A percentile compares a stretch with the other conserved stretches of the same genome.
These are phyloP conservation scores for Boehmeria nivea DNA, from an alignment of 306 rosid species.

Conservation along the genomic window DNA sequence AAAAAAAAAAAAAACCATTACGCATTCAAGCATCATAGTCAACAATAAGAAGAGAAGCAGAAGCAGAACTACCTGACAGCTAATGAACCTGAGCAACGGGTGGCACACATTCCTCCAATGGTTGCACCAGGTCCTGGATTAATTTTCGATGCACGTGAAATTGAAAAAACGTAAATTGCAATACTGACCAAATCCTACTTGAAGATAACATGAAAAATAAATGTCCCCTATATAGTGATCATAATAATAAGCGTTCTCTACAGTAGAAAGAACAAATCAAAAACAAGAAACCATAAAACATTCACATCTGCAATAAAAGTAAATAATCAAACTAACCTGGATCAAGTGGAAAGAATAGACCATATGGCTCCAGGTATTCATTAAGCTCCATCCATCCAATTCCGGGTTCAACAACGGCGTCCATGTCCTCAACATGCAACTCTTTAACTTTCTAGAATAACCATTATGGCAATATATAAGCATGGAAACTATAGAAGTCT, in stretches of 20 bases:
- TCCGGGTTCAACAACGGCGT: constrained; percentile 94
- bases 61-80: constrained; percentile 66
- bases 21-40: too few relatives aligned
- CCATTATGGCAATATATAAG: neutral
- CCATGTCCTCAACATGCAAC: constrained; percentile 89
- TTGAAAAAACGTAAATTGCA: constrained; percentile 4
- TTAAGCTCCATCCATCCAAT: constrained; percentile 98
- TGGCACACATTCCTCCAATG: constrained; percentile 99
- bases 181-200: neutral
- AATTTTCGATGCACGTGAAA: neutral
- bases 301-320: neutral
- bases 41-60: neutral
- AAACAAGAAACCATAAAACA: neutral
- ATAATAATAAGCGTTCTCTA: too few relatives aligned
- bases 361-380: constrained; percentile 87
- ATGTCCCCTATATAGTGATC: neutral
- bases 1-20: too few relatives aligned
- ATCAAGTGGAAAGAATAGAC: constrained; percentile 96
- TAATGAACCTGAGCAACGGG: constrained; percentile 97
- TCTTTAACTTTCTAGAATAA: constrained; percentile 58
- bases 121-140: constrained; percentile 96
- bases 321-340: constrained; percentile 55
- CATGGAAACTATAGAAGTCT: neutral
- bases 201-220: neutral
- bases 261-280: neutral